Conservation (phyloP, 352 stramenopile genomes). For the Thalassiosira mediterranea region DNA sequence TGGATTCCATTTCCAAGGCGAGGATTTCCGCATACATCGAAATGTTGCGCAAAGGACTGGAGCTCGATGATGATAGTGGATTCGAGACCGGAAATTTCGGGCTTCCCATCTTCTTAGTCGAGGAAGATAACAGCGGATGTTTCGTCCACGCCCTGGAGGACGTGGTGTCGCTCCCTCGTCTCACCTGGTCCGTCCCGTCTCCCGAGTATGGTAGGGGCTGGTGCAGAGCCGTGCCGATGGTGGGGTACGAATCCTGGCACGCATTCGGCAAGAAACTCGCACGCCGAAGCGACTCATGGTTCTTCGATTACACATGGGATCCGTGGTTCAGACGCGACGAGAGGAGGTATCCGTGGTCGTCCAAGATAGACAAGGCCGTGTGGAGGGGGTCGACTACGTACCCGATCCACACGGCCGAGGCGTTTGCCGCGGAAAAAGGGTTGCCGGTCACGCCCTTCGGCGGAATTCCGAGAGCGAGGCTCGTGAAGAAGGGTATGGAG, state of each 20-base stretch:
- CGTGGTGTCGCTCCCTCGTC: constrained; percentile 13
- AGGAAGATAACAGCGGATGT: too few species aligned
- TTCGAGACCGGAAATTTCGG: too few species aligned
- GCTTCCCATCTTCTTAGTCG: too few species aligned
- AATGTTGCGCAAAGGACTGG: too few species aligned
- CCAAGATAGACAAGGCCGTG: constrained; percentile 28
- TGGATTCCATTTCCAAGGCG: too few species aligned
- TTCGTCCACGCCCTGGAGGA: constrained; percentile 3
- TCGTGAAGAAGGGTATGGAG: constrained; percentile 34
- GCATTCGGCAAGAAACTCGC: too few species aligned
- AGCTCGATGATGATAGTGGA: too few species aligned
- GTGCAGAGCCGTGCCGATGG: constrained; percentile 33
- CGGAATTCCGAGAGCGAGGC: constrained; percentile 21
- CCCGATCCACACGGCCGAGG: constrained; percentile 15
- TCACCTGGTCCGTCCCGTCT: constrained; percentile 16
- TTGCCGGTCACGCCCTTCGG: constrained; percentile 9
- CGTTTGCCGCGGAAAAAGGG: too few species aligned
- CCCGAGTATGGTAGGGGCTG: constrained; percentile 19
- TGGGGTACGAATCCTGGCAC: constrained; percentile 23
- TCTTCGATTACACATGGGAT: constrained; percentile 10
- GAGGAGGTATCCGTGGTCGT: constrained; percentile 25
- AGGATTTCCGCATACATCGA: too few species aligned
- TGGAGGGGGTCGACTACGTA: constrained; percentile 39
- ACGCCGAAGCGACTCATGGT: constrained; percentile 15
- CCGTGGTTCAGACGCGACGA: constrained; percentile 16